Base-by-base conservation (phyloP, 1,139 yeast genomes). In the Nakaseomyces delphensis region DNA sequence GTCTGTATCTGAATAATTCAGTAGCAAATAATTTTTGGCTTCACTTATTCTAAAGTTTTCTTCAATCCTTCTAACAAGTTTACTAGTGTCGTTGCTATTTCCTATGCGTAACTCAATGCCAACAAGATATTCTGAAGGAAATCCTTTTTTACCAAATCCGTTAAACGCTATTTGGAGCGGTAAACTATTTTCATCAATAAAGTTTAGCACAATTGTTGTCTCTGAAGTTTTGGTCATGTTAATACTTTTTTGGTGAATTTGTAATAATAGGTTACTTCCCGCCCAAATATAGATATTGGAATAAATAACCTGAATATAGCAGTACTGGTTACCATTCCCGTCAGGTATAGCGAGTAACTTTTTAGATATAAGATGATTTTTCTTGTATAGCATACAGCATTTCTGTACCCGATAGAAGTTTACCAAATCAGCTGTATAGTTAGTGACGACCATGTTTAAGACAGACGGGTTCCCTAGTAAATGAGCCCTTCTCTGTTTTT, bases 41-140 rank as follows among this genome's bases (percentile, higher is more conserved):
- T 56, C 56, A 42, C 61, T 56, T 2, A 57, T 44, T 37, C 52
- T 56, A 5, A 48, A 48, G 6, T 39, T 20, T 28, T 41, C 46
- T 3, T 45, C 46, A 3, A 49, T 43, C 25, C 43, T 44, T 8
- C 39, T 30, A 29, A 45, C 42, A 30, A 51, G 43, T 1, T 20
- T 15, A 6, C 45, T 48, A 16, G 46, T 32, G 1, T 36, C 32
- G 2, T 20, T 19, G 28, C 20, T 21, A 14, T 45, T 41, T 7
- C 36, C 38, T 13, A 48, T 43, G 11, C 47, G 46, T 4, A 57
- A 27, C 8, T 45, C 44, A 29, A 57, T 48, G 40, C 47, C 46
- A 28, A 40, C 8, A 9, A 33, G 13, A 21, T 20, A 20, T 4
- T 33, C 11, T 4, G 18, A n/a, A 1, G 37, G 37, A n/a, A 33